These are phyloP conservation scores for Fusarium hostae DNA, from an alignment of 2,329 filamentous ascomycete genomes.

Conservation along the genomic window DNA sequence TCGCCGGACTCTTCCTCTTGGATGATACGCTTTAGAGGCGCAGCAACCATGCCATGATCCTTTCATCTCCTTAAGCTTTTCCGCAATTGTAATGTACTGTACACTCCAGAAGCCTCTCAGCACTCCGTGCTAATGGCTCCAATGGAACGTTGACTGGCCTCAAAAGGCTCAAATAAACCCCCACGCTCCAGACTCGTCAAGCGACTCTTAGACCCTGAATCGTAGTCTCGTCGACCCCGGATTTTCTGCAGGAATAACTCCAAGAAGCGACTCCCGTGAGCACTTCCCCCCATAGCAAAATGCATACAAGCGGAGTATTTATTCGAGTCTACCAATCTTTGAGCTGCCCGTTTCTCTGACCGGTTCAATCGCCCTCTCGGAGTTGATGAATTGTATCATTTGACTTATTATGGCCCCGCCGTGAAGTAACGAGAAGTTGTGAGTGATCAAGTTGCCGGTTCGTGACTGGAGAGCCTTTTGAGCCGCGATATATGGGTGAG, in stretches of 20 bases:
- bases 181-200: conserved; percentile 29
- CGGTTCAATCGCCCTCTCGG: conserved; percentile 21
- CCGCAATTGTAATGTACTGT: conserved; percentile 1
- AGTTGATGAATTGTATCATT: conserved; percentile 22
- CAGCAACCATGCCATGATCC: conserved; percentile 15
- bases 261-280: conserved; percentile 30
- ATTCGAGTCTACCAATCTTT: conserved; percentile 35
- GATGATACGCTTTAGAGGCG: conserved; percentile 29
- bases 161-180: conserved; percentile 24
- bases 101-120: background rate
- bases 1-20: background rate
- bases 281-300: conserved; percentile 22
- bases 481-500: background rate
- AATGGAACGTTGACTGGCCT: conserved; percentile 8
- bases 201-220: conserved; percentile 23
- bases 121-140: background rate
- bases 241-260: conserved; percentile 33
- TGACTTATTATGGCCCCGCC: conserved; percentile 25
- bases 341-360: conserved; percentile 24
- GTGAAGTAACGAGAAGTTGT: conserved; percentile 2
- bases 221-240: conserved; percentile 35
- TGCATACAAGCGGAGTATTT: conserved; percentile 33
- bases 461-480: background rate
- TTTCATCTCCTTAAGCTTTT: conserved; percentile 3
- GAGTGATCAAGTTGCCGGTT: conserved; percentile 1